Evolutionary conservation across 164 flowering plant genomes (phyloP).

Genomic region (Annona cherimola): DNA sequence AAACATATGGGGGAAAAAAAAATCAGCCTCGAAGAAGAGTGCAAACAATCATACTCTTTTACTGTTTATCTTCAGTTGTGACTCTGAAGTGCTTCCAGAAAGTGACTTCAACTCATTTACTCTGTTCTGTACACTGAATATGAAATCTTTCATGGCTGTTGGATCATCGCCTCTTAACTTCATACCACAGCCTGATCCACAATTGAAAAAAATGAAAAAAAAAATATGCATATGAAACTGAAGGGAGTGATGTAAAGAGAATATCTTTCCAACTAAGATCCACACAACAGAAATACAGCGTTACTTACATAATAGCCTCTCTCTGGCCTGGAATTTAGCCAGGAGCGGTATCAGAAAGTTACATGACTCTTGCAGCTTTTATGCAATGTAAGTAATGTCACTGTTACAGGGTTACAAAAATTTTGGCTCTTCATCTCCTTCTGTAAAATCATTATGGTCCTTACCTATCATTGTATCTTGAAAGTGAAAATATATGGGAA

Average conservation of each 20-base stretch:
- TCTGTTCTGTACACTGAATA: constrained; percentile 61
- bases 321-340: too few species aligned
- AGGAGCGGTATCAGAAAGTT: too few species aligned
- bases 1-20: neutral
- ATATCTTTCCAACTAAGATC: neutral
- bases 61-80: constrained; percentile 29
- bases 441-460: too few species aligned
- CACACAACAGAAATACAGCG: neutral
- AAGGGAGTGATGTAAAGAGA: too few species aligned
- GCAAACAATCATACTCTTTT: constrained; percentile 53
- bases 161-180: constrained; percentile 91
- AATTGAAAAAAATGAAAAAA: neutral
- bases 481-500: too few species aligned
- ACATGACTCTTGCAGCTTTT: too few species aligned
- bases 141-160: constrained; percentile 76
- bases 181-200: constrained; percentile 83
- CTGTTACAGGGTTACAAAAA: too few species aligned
- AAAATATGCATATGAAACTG: too few species aligned
- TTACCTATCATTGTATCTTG: too few species aligned
- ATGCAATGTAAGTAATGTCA: too few species aligned
- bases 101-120: constrained; percentile 63
- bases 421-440: too few species aligned
- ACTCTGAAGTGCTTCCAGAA: constrained; percentile 31
- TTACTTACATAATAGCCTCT: too few species aligned
- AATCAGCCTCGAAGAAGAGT: neutral